These are phyloP conservation scores for Thyridium curvatum DNA, from an alignment of 2,329 filamentous ascomycete genomes.

Conservation along the genomic window DNA sequence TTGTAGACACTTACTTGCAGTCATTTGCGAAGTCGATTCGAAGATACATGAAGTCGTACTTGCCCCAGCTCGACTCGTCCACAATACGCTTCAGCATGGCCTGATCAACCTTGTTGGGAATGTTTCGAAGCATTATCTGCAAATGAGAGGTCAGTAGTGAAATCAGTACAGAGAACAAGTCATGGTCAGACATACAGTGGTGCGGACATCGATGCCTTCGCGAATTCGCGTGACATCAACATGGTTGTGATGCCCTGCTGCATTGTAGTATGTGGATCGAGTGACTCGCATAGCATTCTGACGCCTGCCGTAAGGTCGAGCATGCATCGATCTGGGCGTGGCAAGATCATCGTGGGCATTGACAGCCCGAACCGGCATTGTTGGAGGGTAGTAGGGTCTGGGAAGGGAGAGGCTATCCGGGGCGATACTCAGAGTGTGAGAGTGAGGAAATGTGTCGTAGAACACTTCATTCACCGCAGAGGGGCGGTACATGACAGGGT, in stretches of 20 bases:
- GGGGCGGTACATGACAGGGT: too few species aligned
- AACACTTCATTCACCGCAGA: too few species aligned
- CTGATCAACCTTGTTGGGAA: slow-evolving; percentile 84
- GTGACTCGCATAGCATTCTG: slow-evolving; percentile 41
- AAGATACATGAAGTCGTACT: slow-evolving; percentile 93
- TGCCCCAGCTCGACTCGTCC: slow-evolving; percentile 70
- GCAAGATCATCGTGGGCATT: slow-evolving; percentile 29
- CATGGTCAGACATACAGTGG: slow-evolving; percentile 50
- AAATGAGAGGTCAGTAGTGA: neutral
- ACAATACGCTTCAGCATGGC: slow-evolving; percentile 71
- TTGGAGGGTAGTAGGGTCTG: slow-evolving; percentile 7
- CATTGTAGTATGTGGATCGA: slow-evolving; percentile 39
- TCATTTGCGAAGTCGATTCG: slow-evolving; percentile 83
- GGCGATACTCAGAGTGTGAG: slow-evolving; percentile 9
- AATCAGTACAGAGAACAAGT: neutral
- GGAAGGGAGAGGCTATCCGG: slow-evolving; percentile 2
- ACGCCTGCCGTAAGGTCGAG: slow-evolving; percentile 34
- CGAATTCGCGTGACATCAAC: slow-evolving; percentile 56
- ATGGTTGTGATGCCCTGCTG: slow-evolving; percentile 50
- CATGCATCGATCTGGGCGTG: slow-evolving; percentile 28
- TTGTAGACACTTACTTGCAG: slow-evolving; percentile 61
- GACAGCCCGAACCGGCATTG: too few species aligned
- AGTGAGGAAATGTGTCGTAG: slow-evolving; percentile 10
- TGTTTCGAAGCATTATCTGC: slow-evolving; percentile 90
- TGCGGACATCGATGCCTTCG: slow-evolving; percentile 65